Evolutionary conservation across 768 basidiomycete species (phyloP).

Genomic region (Amanita fuliginea): DNA sequence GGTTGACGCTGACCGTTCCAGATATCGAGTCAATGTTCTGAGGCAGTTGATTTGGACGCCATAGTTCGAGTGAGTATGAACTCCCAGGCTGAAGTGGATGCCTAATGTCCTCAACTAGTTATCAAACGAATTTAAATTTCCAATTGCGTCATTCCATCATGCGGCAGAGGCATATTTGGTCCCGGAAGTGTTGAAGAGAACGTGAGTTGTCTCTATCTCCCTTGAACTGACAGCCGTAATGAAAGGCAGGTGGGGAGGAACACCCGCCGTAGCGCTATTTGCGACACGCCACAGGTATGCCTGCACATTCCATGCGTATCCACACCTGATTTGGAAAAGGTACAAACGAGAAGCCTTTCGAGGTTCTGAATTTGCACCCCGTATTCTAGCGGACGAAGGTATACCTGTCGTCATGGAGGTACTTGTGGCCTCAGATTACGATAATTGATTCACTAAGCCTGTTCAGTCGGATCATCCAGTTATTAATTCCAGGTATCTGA

Average conservation of each 20-base stretch:
- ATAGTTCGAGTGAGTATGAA: slow-evolving; percentile 40
- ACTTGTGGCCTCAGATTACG: background rate
- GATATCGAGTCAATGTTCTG: slow-evolving; percentile 62
- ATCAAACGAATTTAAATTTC: slow-evolving; percentile 85
- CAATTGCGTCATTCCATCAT: slow-evolving; percentile 74
- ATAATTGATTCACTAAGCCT: background rate
- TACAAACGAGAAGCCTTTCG: slow-evolving; percentile 48
- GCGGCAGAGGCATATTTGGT: slow-evolving; percentile 90
- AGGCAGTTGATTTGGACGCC: slow-evolving; percentile 61
- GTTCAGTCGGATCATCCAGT: slow-evolving; percentile 45
- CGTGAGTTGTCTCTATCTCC: slow-evolving; percentile 27
- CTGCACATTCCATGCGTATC: background rate
- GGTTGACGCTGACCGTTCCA: slow-evolving; percentile 13
- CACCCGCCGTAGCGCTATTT: slow-evolving; percentile 72
- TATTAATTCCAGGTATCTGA: slow-evolving; percentile 54
- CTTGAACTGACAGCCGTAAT: background rate
- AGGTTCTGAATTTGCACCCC: slow-evolving; percentile 69
- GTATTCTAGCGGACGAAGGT: slow-evolving; percentile 61
- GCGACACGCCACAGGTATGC: slow-evolving; percentile 59
- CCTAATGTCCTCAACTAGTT: slow-evolving; percentile 30
- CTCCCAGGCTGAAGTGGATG: background rate
- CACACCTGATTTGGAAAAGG: slow-evolving; percentile 11
- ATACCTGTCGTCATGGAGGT: slow-evolving; percentile 76
- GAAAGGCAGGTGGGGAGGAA: slow-evolving; percentile 28
- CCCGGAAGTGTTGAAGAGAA: slow-evolving; percentile 66